These are phyloP conservation scores for Penicillium sp. DNA, from an alignment of 2,329 filamentous ascomycete genomes.

Conservation along the genomic window DNA sequence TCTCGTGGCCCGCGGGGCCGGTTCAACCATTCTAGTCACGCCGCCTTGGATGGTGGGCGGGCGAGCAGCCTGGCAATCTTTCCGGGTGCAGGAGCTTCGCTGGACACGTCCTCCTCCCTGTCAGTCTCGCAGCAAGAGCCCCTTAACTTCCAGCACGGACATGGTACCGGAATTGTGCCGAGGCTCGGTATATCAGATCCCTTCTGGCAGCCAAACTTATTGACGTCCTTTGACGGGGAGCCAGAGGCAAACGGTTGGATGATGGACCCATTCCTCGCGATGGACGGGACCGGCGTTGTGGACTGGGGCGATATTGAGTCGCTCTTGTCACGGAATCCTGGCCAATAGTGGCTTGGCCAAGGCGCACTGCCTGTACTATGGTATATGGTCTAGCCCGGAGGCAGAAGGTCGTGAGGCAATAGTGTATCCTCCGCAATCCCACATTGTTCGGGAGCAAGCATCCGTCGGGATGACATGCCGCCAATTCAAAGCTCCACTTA, in stretches of 20 bases:
- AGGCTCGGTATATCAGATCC: slow-evolving; percentile 4
- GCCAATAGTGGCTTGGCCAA: slow-evolving; percentile 1
- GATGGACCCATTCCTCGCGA: slow-evolving; percentile 6
- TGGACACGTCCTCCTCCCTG: too few species aligned
- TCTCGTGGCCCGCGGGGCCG: too few species aligned
- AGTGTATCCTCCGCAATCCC: background rate
- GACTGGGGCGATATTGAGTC: slow-evolving; percentile 9
- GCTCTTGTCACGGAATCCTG: slow-evolving; percentile 3
- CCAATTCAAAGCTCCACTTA: too few species aligned
- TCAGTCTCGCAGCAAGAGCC: too few species aligned
- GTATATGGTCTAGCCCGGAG: background rate
- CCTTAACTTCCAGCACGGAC: background rate
- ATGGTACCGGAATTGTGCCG: background rate
- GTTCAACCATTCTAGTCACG: too few species aligned
- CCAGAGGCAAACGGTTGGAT: slow-evolving; percentile 4
- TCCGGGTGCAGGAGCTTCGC: too few species aligned
- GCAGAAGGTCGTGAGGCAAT: too few species aligned
- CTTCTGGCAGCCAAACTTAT: slow-evolving; percentile 3
- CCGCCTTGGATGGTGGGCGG: too few species aligned
- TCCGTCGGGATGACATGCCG: slow-evolving; percentile 1
- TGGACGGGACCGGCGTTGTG: slow-evolving; percentile 3
- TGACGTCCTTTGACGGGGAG: slow-evolving; percentile 7
- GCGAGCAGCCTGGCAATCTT: too few species aligned
- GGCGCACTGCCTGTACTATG: background rate
- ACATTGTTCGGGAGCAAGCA: slow-evolving; percentile 5